Base-by-base conservation (phyloP, 2,329 filamentous ascomycete species). In the Alternaria triticimaculans region DNA sequence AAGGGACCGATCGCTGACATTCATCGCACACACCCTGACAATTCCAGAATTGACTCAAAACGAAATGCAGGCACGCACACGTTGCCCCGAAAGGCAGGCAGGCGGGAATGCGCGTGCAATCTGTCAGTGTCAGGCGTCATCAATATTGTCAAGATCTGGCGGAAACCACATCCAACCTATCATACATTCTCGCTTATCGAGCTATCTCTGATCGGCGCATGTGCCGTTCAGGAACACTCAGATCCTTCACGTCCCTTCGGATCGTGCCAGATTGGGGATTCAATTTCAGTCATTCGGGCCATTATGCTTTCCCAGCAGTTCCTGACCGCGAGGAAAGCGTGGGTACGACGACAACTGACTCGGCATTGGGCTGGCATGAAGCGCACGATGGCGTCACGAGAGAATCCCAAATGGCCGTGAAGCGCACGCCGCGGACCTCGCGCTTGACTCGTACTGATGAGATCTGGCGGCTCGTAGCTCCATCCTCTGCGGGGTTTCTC, bases 161-260 rank as follows among this genome's bases (percentile, higher is more conserved):
- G 30, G 21, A 21, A 30, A 28, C 4, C 18, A 44, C 2, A 25
- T 25, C 41, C 23, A 41, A 20, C 65, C 65, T 65, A 67, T 67
- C 62, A 59, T 12, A 50, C n/a, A 48, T 11, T 25, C 44, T 67
- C 65, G 65, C 65, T 58, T 67, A 63, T 67, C 62, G 56, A 41
- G 20, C 26, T 28, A n/a, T 21, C 46, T 18, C 49, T 46, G 50
- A 58, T 37, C 48, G 12, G 54, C 48, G 41, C 57, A 46, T n/a
- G 20, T 37, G 30, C 12, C 14, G 21, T 53, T 53, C 49, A 53
- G 49, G 49, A 37, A 59, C 49, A 55, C 55, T 37, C 33, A 43
- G 23, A 51, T 59, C 43, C 49, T 30, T 33, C 43, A 28, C 14
- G 15, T 33, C 23, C 46, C 37, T 62, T 51, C 30, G n/a, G 45